Base-by-base conservation (phyloP, 1,284 basidiomycete genomes). In the Mycosarcoma mackinlayi region DNA sequence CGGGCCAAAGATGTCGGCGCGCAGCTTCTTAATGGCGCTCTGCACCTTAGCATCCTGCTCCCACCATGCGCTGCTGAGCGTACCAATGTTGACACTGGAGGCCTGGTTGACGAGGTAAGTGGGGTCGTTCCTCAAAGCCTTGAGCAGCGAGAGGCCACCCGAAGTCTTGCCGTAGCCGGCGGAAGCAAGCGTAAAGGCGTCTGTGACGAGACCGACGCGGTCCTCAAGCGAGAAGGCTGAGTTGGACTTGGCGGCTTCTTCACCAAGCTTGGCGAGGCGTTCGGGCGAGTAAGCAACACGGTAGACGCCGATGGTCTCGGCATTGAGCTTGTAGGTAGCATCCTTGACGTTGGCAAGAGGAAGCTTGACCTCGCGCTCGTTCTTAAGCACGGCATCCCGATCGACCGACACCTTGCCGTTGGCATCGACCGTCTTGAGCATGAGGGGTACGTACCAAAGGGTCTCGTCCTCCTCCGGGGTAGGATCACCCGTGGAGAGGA, bases 201-300 rank as follows among this genome's bases (percentile, higher is more conserved):
- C 93, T 65, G 90, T 88, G 28, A 94, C 87, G 13, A 97, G 86
- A 21, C 93, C 93, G 63, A 94, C 88, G 42, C 92, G 88, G 83
- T 98, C 95, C 68, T 91, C 89, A 56, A 93, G 85, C 6, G 89
- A 87, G 84, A 96, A 92, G 9, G 86, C 84, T 13, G 88, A 87
- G 60, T 88, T 82, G 23, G 85, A 76, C 79, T 88, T 89, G 14
- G 89, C 87, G 4, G 92, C 91, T 78, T 93, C 92, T 39, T 86
- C 84, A 13, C 91, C 93, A 61, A 98, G 91, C 80, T 89, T 89
- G 33, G 86, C 85, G 19, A 96, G 87, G 33, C 92, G 88, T 75
- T 92, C 90, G 28, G 92, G 88, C 16, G 90, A 88, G 84, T 98
- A 98, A 25, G 91, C 85, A 30, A 96, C 93, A 46, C 94, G 91